A percentile compares a stretch with the other conserved stretches of the same genome.
Conservation (phyloP, 129 eudicot genomes). For the Helichrysum umbraculigerum region DNA sequence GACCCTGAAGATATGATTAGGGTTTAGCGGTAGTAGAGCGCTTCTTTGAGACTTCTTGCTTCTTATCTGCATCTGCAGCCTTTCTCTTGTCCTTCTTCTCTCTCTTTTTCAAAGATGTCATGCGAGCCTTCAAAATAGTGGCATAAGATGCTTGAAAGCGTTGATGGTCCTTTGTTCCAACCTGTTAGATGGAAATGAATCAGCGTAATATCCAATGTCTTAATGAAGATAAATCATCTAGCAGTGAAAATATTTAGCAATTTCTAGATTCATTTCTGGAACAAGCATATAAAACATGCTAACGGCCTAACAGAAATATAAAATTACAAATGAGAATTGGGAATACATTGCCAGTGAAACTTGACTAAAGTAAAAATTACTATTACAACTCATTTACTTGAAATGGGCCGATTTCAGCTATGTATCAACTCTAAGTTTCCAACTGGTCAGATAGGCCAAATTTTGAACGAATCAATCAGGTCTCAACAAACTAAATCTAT, state of each 20-base stretch:
- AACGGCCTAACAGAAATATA: background rate
- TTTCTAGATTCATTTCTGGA: background rate
- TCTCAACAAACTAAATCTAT: too few species aligned
- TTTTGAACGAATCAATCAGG: too few species aligned
- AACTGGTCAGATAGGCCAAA: too few species aligned
- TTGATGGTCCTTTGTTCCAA: constrained; percentile 89
- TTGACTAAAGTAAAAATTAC: too few species aligned
- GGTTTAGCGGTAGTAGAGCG: constrained; percentile 36
- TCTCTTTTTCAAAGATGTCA: constrained; percentile 89
- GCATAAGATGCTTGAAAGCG: constrained; percentile 96
- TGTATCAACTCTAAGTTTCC: too few species aligned
- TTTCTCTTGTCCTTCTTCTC: constrained; percentile 88
- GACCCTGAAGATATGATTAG: constrained; percentile 16
- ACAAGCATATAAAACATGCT: background rate
- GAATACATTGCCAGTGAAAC: background rate
- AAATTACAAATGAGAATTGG: background rate
- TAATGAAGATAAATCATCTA: background rate
- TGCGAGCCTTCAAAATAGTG: constrained; percentile 75
- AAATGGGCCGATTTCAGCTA: too few species aligned
- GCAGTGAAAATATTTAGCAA: background rate
- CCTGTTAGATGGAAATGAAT: constrained; percentile 30
- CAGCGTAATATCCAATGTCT: background rate
- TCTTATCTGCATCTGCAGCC: constrained; percentile 62
- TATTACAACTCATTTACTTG: too few species aligned
- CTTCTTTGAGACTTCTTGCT: constrained; percentile 51